Conservation (phyloP, 345 rosid genomes). For the Citrus mangshanensis region DNA sequence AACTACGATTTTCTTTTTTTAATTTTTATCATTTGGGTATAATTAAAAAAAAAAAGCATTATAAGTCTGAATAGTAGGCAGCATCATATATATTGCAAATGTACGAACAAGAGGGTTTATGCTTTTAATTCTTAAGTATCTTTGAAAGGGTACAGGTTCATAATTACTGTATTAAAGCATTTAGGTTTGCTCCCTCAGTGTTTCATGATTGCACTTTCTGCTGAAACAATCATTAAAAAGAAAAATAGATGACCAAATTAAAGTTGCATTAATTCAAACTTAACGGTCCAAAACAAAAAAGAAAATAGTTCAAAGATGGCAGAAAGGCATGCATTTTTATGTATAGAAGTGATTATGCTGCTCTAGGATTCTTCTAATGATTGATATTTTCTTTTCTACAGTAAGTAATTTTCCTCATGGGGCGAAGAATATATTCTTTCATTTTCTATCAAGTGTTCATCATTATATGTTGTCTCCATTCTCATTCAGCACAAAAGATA, state of each 20-base stretch:
- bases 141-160: not conserved
- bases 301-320: not conserved
- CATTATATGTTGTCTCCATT: not conserved
- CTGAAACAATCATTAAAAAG: slow-evolving; percentile 13
- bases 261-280: slow-evolving; percentile 18
- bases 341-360: not conserved
- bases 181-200: slow-evolving; percentile 1
- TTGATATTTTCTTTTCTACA: not conserved
- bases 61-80: not conserved
- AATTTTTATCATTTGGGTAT: not conserved
- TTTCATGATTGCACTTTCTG: slow-evolving; percentile 7
- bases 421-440: not conserved
- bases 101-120: not conserved
- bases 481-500: not conserved
- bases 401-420: not conserved
- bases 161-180: not conserved
- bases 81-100: not conserved
- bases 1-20: not conserved
- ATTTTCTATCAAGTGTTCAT: not conserved
- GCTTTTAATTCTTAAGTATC: too few relatives aligned
- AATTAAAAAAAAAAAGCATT: slow-evolving; percentile 1
- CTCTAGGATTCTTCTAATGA: slow-evolving; percentile 16
- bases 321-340: not conserved
- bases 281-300: slow-evolving; percentile 19
- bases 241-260: not conserved